Percentiles rank a stretch among this genome's conserved stretches.
Evolutionary conservation across 2,329 filamentous ascomycete species (phyloP).

Genomic region (Harringtonia aguacate): DNA sequence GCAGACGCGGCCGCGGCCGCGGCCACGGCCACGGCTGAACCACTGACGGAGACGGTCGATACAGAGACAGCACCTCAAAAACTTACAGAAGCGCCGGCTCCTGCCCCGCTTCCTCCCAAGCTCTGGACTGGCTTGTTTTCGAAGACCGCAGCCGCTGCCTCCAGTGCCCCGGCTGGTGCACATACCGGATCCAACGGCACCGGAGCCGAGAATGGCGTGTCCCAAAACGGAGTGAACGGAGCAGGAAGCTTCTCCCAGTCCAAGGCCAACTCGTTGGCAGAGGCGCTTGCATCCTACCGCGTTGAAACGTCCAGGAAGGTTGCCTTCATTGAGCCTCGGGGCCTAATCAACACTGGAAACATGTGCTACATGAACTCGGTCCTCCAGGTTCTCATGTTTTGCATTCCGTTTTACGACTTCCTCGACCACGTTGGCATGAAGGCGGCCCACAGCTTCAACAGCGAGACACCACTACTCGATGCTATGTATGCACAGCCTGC

Average conservation of each 20-base stretch:
- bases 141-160: conserved; percentile 13
- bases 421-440: conserved; percentile 76
- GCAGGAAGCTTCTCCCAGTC: conserved; percentile 29
- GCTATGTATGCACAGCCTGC: conserved; percentile 60
- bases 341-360: conserved; percentile 92
- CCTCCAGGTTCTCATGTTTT: conserved; percentile 90
- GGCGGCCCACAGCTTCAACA: conserved; percentile 86
- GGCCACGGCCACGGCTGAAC: too few relatives aligned
- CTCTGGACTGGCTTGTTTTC: conserved; percentile 28
- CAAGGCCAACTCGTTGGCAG: conserved; percentile 53
- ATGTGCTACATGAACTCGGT: conserved; percentile 99
- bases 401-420: conserved; percentile 89
- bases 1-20: too few relatives aligned
- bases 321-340: conserved; percentile 81
- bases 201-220: conserved; percentile 9
- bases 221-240: conserved; percentile 15
- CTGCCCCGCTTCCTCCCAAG: conserved; percentile 17
- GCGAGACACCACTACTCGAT: conserved; percentile 85
- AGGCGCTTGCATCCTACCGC: conserved; percentile 65
- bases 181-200: conserved; percentile 16
- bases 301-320: conserved; percentile 56
- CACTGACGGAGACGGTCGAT: not conserved
- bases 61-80: conserved; percentile 12
- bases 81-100: conserved; percentile 15
- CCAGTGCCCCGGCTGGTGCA: conserved; percentile 11